Evolutionary conservation across 352 stramenopile species (phyloP).

Genomic region (Phytopythium ostracodes): DNA sequence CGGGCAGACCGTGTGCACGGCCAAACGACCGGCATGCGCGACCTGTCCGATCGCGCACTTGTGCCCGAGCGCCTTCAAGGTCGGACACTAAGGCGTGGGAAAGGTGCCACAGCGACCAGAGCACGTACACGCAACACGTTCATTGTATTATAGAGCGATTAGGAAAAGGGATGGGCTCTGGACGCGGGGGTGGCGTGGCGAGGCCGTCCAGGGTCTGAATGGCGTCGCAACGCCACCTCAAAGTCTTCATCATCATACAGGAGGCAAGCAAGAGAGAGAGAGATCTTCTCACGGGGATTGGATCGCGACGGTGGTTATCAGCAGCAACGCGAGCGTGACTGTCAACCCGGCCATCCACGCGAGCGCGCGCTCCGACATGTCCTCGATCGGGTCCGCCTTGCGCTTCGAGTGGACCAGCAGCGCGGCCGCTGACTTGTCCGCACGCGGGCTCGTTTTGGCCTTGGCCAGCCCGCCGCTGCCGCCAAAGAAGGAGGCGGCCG

Average conservation of each 20-base stretch:
- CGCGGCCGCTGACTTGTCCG: conserved; percentile 20
- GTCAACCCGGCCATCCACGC: conserved; percentile 26
- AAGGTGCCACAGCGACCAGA: too few relatives aligned
- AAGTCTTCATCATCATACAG: background rate
- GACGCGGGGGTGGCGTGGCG: background rate
- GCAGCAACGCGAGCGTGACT: conserved; percentile 22
- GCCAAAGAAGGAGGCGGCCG: conserved; percentile 10
- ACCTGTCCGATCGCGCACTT: conserved; percentile 42
- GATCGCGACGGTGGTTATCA: conserved; percentile 29
- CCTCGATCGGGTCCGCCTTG: conserved; percentile 23
- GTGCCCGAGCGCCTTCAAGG: conserved; percentile 54
- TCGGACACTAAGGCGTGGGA: conserved; percentile 5
- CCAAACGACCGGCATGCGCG: conserved; percentile 47
- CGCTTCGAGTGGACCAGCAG: conserved; percentile 14
- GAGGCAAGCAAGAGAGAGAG: background rate
- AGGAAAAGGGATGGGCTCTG: background rate
- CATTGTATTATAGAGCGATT: background rate
- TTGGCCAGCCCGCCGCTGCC: background rate
- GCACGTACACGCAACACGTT: background rate
- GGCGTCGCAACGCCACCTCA: background rate
- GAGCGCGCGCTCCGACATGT: conserved; percentile 30
- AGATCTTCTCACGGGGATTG: conserved; percentile 15
- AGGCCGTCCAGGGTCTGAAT: background rate
- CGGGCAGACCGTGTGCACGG: conserved; percentile 57
- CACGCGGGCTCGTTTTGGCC: conserved; percentile 13